phyloP scores from a whole-genome alignment of 2,329 filamentous ascomycete species.

The Fusarium fracticaudum region DNA sequence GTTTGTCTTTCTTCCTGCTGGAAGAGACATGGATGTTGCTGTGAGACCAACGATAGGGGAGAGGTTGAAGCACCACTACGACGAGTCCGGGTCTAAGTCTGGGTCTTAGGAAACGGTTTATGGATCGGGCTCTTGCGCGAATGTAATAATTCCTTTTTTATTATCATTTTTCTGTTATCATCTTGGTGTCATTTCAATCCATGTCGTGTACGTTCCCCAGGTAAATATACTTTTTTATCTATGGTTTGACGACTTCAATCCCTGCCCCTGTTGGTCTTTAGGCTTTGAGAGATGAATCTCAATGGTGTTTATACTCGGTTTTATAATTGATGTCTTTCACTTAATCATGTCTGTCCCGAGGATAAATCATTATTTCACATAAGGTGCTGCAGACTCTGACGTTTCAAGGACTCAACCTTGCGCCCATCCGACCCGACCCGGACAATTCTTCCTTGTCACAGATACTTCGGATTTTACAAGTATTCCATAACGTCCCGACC shows the following conservation, averaged over 20 bases:
- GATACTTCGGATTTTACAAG: neutral
- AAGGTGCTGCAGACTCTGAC: neutral
- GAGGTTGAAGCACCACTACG: constrained; percentile 40
- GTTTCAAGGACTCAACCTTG: neutral
- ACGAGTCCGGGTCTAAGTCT: constrained; percentile 41
- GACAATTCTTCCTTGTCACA: neutral
- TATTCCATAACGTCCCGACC: neutral
- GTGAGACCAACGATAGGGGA: constrained; percentile 27
- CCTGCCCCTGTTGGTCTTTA: neutral
- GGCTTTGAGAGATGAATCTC: neutral
- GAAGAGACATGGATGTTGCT: constrained; percentile 24
- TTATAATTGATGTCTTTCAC: neutral
- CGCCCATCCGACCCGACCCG: neutral
- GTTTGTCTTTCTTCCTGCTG: constrained; percentile 26
- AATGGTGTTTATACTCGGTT: no score
- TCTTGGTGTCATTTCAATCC: constrained; percentile 33
- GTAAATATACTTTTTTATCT: constrained; percentile 38
- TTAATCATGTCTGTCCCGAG: neutral
- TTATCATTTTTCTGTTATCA: constrained; percentile 45
- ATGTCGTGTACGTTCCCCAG: constrained; percentile 40
- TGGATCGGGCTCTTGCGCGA: constrained; percentile 52
- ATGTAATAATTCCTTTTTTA: constrained; percentile 60
- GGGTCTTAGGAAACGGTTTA: constrained; percentile 36
- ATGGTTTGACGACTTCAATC: constrained; percentile 11
- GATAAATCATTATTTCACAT: neutral